Percentiles rank a stretch among this genome's conserved stretches.
These are phyloP conservation scores for Colletotrichum simmondsii DNA, from an alignment of 2,329 filamentous ascomycete species.

Conservation along the genomic window DNA sequence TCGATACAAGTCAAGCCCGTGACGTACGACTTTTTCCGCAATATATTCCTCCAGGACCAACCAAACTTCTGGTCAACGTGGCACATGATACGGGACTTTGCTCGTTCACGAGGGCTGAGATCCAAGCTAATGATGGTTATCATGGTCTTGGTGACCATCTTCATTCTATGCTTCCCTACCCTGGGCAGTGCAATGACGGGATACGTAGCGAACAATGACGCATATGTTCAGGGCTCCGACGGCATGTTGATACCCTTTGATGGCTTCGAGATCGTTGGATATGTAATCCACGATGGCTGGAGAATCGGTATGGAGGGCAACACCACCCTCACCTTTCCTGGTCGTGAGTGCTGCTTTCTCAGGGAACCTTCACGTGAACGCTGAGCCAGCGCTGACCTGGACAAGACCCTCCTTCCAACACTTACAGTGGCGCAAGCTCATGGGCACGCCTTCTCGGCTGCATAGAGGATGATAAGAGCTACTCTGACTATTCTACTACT, in stretches of 20 bases:
- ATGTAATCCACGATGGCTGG: constrained; percentile 39
- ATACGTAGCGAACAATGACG: constrained; percentile 38
- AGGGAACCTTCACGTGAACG: not conserved
- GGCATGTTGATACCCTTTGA: constrained; percentile 34
- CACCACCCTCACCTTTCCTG: constrained; percentile 22
- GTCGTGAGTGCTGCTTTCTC: not conserved
- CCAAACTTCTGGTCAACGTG: constrained; percentile 36
- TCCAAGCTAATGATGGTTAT: constrained; percentile 39
- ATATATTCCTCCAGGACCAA: constrained; percentile 37
- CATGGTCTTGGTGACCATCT: constrained; percentile 39
- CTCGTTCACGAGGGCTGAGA: constrained; percentile 29
- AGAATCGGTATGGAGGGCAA: constrained; percentile 35
- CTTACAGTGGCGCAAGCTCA: not conserved
- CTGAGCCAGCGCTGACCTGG: not conserved
- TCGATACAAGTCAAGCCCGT: constrained; percentile 40
- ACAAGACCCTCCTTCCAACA: not conserved
- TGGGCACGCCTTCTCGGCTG: not conserved
- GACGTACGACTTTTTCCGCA: constrained; percentile 41
- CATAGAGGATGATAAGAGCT: not conserved
- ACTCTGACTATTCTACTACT: rapidly evolving
- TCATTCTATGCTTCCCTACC: constrained; percentile 42
- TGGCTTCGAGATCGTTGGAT: constrained; percentile 34
- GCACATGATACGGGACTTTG: constrained; percentile 36
- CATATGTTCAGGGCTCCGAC: constrained; percentile 37
- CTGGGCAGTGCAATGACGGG: constrained; percentile 43